phyloP scores from a whole-genome alignment of 106 monocot genomes.

The Chionographis japonica region DNA sequence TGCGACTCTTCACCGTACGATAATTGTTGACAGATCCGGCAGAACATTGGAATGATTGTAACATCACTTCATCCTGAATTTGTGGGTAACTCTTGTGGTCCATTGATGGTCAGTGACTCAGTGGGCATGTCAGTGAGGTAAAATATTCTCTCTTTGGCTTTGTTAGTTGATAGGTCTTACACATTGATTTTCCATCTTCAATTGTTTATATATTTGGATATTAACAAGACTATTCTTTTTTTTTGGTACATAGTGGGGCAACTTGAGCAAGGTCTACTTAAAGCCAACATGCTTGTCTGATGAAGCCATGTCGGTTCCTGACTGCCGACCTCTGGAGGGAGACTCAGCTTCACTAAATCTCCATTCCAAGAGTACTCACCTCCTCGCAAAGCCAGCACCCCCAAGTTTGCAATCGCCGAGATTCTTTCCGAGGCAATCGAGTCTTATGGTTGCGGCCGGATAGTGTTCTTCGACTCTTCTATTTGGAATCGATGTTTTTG shows the following conservation, averaged over 20 bases:
- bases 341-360: no score
- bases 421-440: no score
- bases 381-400: no score
- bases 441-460: no score
- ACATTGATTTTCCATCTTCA: not conserved
- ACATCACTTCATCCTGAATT: constrained; percentile 86
- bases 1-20: constrained; percentile 73
- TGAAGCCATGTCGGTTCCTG: no score
- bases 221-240: constrained; percentile 58
- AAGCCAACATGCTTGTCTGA: constrained; percentile 82
- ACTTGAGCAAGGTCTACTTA: constrained; percentile 77
- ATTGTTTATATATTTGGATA: not conserved
- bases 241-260: constrained; percentile 25
- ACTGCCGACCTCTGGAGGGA: no score
- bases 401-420: no score
- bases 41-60: constrained; percentile 90
- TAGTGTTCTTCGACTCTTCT: no score
- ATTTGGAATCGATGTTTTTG: no score
- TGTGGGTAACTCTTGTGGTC: constrained; percentile 86
- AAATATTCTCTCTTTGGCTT: not conserved
- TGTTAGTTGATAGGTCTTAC: not conserved
- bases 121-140: constrained; percentile 93
- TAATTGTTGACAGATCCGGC: constrained; percentile 83
- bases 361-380: no score
- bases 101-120: constrained; percentile 87